Evolutionary conservation across 192 early-diverging fungal species (phyloP), one percentile per base, ranked within the genome.

Genomic region (Entomortierella parvispora): DNA sequence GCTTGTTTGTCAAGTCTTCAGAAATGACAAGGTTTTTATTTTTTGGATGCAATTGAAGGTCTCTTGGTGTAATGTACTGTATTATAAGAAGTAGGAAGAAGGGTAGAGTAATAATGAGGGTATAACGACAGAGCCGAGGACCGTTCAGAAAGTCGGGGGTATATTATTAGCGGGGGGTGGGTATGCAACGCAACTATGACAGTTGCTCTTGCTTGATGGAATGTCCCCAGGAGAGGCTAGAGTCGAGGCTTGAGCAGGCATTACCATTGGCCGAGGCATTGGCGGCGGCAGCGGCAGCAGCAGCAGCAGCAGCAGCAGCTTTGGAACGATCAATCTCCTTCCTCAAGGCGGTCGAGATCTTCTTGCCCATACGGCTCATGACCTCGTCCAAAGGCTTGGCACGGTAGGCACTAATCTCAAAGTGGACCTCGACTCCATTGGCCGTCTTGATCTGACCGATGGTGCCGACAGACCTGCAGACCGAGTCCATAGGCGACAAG

Each of bases 281-380:
- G 47, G 18, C 14, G 4, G 47, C 17, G 25, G 54, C 49, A 17
- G 50, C 58, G 3, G 59, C 44, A n/a, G 51, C 65, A 3, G 40
- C 49, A 0, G 62, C 45, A 10, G 66, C 56, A 43, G 34, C 23
- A 55, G 57, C 50, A 40, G 57, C 61, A 11, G 65, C 65, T 29
- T 76, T 76, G 23, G 71, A 57, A 18, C 71, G 31, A 22, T 76
- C 71, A 46, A 76, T 76, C 65, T 76, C 71, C 45, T 68, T 76
- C 5, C 71, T 49, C 43, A 76, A 40, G 0, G 62, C 59, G 0
- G 43, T 57, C 26, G 71, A 68, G 40, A 68, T 77, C 55, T 77
- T 77, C 66, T 77, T 77, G 44, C 74, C 74, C 74, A 77, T 77
- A 2, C 74, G 58, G 48, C 56, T 77, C 74, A 77, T 77, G 11